Evolutionary conservation across 768 basidiomycete genomes (phyloP), one percentile per base, ranked within the genome.

Genomic region (Lentinula raphanica): DNA sequence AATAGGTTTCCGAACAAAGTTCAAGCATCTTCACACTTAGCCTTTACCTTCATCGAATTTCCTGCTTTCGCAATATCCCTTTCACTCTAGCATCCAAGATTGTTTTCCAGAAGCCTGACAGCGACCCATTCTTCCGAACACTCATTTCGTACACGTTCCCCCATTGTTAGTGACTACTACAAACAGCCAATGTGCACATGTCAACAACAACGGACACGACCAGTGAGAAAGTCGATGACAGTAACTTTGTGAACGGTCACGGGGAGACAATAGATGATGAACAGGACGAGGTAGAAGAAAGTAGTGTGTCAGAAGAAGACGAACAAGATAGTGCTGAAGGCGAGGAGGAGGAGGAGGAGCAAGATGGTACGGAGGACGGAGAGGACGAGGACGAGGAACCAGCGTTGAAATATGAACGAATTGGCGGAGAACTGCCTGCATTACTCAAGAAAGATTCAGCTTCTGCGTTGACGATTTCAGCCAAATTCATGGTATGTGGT

Each of bases 361-460:
- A 81, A 0, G 83, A 82, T n/a, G n/a, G n/a, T n/a, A n/a, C n/a
- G 0, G 84, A 84, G 0, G 81, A 81, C 0, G 86, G 84, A 0
- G 85, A 86, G 0, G 87, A 87, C 0, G 94, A 94, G 1, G 93
- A 95, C 27, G 92, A 94, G 19, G 94, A 96, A 74, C 94, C 91
- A 35, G 82, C 89, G 0, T 78, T 98, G 65, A 98, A 98, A 69
- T 98, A 98, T 67, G 86, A 90, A 63, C 84, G 89, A 44, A 80
- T 97, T 55, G 80, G 80, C 23, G 90, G 92, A 1, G 72, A 81
- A 0, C 73, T 90, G 28, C 82, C 84, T 3, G 90, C 92, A 64
- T 73, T 97, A 28, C 79, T 98, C 56, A 86, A 85, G 75, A 95
- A 91, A 69, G 96, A 97, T 66, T 87, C 92, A 12, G 92, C 88